Evolutionary conservation across 2,329 filamentous ascomycete species (phyloP), one percentile per base, ranked within the genome.

Genomic region (Ophidiomyces ophidiicola): DNA sequence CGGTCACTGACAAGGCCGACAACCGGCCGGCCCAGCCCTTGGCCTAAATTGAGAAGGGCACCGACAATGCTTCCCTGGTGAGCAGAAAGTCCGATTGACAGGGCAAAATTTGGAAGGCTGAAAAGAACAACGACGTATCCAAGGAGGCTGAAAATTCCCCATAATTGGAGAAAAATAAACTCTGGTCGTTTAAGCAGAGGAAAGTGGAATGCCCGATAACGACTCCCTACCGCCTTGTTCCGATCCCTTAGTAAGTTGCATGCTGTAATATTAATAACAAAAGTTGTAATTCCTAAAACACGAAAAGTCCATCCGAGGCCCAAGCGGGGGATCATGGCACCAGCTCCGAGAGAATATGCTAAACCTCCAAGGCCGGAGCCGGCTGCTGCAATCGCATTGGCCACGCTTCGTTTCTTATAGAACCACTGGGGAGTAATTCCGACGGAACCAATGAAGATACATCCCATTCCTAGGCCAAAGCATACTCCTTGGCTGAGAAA

Each of bases 121-220:
- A 78, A 82, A 2, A 80, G 62, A 1, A 81, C 56, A 0, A 76
- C 71, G 14, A 79, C 71, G 46, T 81, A 81, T 4, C 73, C 78
- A 4, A 82, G 59, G 67, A 79, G 74, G 36, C 67, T 74, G 45
- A 79, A 64, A 42, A 73, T 66, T 0, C 72, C 75, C 60, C 72
- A 81, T 3, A 53, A 60, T 15, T 76, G 60, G n/a, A 80, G 60
- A 0, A 77, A 62, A 3, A 74, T 43, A 43, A 76, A 75, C 46
- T 80, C 70, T 0, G 63, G 56, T 1, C 66, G 63, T 30, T 60
- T 63, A 47, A 79, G 69, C 4, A 78, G 52, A 3, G 60, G 57
- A 17, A 66, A 52, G 49, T 74, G 69, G 48, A 78, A 74, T 2
- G 67, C 63, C 17, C 65, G 60, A 48, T 72, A 64, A 1, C 62